Evolutionary conservation across 1,139 yeast genomes (phyloP).

Genomic region (Geotrichum reessii): DNA sequence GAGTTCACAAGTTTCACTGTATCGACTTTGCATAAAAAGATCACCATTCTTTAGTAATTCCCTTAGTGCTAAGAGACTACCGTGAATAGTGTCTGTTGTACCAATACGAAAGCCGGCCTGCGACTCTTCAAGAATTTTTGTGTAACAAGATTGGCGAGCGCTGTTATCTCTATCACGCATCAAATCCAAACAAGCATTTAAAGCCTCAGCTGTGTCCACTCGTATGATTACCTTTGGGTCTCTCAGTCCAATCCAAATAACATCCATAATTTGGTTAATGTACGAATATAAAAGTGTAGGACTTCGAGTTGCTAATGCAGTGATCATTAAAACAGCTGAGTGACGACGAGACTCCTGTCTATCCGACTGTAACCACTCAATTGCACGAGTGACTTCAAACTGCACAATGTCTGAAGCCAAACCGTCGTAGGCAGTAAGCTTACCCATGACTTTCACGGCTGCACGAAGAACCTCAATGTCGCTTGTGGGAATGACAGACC

Average conservation of each 20-base stretch:
- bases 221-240: conserved; percentile 73
- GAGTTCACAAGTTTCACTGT: conserved; percentile 72
- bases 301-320: conserved; percentile 79
- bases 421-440: conserved; percentile 83
- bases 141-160: conserved; percentile 68
- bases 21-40: conserved; percentile 62
- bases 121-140: conserved; percentile 60
- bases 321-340: conserved; percentile 80
- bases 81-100: conserved; percentile 68
- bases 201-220: conserved; percentile 75
- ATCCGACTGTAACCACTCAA: conserved; percentile 84
- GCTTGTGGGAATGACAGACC: conserved; percentile 73
- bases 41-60: conserved; percentile 68
- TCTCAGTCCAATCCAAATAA: conserved; percentile 80
- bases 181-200: conserved; percentile 71
- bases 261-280: conserved; percentile 71
- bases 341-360: conserved; percentile 77
- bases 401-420: conserved; percentile 90
- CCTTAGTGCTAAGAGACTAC: conserved; percentile 73
- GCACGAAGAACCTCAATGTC: conserved; percentile 80
- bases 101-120: conserved; percentile 38
- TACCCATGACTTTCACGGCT: conserved; percentile 83
- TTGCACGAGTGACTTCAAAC: conserved; percentile 79
- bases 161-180: conserved; percentile 74
- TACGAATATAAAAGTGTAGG: conserved; percentile 79